Evolutionary conservation across 495 filamentous ascomycete genomes (phyloP).

Genomic region (Geopyxis carbonaria): DNA sequence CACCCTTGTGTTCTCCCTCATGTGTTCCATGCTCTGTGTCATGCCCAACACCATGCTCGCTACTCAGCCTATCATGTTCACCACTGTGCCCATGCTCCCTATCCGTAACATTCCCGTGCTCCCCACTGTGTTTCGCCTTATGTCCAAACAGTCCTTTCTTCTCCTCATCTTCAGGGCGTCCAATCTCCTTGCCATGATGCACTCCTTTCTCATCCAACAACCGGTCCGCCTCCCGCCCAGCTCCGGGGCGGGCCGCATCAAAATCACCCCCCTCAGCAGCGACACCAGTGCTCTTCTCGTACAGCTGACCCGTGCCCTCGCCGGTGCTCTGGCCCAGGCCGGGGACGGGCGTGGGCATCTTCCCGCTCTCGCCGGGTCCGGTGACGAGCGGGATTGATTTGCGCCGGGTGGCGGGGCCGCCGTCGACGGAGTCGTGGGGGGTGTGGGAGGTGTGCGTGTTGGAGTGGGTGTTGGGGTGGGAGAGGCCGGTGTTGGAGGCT

Average conservation of each 20-base stretch:
- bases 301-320: slow-evolving; percentile 36
- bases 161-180: neutral
- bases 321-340: slow-evolving; percentile 26
- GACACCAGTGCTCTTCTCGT: slow-evolving; percentile 37
- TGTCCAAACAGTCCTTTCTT: no score
- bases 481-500: no score
- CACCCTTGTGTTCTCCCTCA: neutral
- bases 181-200: slow-evolving; percentile 12
- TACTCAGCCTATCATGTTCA: neutral
- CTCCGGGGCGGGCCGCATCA: slow-evolving; percentile 43
- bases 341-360: slow-evolving; percentile 16
- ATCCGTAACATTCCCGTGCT: no score
- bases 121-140: no score
- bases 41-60: neutral
- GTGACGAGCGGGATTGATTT: slow-evolving; percentile 4
- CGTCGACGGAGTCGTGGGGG: no score
- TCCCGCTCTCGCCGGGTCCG: slow-evolving; percentile 8
- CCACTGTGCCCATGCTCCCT: no score
- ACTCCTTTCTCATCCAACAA: slow-evolving; percentile 18
- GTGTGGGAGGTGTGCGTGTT: no score
- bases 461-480: no score
- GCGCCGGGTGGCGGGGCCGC: no score
- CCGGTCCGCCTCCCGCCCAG: slow-evolving; percentile 43
- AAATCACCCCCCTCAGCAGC: slow-evolving; percentile 40
- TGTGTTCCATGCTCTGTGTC: slow-evolving; percentile 2